Evolutionary conservation across 768 basidiomycete species (phyloP).

Genomic region (Termitomyces sp.): DNA sequence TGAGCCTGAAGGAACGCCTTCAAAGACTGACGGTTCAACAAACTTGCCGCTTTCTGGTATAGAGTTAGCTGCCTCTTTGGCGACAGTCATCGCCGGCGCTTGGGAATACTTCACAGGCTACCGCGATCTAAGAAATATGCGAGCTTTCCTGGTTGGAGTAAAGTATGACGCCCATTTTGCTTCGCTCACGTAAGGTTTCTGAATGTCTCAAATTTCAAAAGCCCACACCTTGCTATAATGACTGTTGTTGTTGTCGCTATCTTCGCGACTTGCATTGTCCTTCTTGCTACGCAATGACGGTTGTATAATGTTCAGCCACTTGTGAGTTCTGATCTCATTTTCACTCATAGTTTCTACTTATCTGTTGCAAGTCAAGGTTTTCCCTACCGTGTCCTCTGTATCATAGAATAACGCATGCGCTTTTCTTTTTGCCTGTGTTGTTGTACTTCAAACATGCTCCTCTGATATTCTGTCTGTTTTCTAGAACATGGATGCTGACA

Average conservation of each 20-base stretch:
- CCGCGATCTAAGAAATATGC: constrained; percentile 47
- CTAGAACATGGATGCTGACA: background rate
- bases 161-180: constrained; percentile 35
- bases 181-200: background rate
- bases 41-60: constrained; percentile 46
- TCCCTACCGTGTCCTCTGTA: background rate
- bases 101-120: constrained; percentile 65
- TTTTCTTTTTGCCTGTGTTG: background rate
- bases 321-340: background rate
- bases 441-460: background rate
- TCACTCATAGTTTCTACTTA: background rate
- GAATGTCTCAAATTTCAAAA: constrained; percentile 14
- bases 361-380: background rate
- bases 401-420: background rate
- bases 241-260: constrained; percentile 40
- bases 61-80: constrained; percentile 46
- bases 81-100: constrained; percentile 46
- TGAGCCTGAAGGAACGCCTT: constrained; percentile 15
- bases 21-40: constrained; percentile 14
- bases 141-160: constrained; percentile 53
- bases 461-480: background rate
- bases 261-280: constrained; percentile 45
- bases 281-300: constrained; percentile 29
- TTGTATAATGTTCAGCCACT: background rate
- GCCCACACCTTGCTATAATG: constrained; percentile 49